phyloP scores from a whole-genome alignment of 2,329 filamentous ascomycete genomes.

The Cercospora brassicicola region DNA sequence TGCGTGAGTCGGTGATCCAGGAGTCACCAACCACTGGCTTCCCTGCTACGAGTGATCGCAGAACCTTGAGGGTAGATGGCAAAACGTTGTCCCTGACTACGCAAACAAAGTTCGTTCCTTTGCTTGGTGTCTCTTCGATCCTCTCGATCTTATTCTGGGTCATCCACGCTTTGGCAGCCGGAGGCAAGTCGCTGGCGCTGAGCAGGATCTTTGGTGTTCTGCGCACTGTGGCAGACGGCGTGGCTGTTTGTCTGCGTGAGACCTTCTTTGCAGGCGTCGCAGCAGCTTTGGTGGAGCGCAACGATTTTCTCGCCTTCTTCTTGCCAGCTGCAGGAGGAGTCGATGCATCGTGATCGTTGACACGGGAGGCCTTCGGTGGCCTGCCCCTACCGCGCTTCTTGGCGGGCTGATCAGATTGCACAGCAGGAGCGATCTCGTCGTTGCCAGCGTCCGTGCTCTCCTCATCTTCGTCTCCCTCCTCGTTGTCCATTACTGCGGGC shows the following conservation, averaged over 20 bases:
- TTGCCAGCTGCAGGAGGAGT: not conserved
- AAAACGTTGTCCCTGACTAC: constrained; percentile 45
- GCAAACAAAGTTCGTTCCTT: constrained; percentile 34
- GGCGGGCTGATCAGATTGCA: not conserved
- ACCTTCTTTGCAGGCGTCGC: constrained; percentile 1
- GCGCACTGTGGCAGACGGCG: constrained; percentile 2
- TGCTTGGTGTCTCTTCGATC: constrained; percentile 38
- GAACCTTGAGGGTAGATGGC: constrained; percentile 48
- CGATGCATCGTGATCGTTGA: not conserved
- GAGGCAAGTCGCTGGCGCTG: constrained; percentile 20
- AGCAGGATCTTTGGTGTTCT: constrained; percentile 28
- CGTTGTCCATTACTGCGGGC: not conserved
- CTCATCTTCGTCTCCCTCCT: not conserved
- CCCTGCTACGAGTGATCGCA: constrained; percentile 46
- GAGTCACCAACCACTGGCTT: constrained; percentile 50
- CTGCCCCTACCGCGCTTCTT: not conserved
- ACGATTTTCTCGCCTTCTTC: not conserved
- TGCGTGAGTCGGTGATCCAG: constrained; percentile 47
- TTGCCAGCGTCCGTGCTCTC: not conserved
- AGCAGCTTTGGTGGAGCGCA: not conserved
- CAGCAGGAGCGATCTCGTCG: constrained; percentile 12
- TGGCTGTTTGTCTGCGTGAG: not conserved
- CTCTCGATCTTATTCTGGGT: constrained; percentile 36
- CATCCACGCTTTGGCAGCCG: constrained; percentile 37
- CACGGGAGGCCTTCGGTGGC: not conserved